phyloP scores from a whole-genome alignment of 768 basidiomycete genomes.

The Tulasnella sp. region DNA sequence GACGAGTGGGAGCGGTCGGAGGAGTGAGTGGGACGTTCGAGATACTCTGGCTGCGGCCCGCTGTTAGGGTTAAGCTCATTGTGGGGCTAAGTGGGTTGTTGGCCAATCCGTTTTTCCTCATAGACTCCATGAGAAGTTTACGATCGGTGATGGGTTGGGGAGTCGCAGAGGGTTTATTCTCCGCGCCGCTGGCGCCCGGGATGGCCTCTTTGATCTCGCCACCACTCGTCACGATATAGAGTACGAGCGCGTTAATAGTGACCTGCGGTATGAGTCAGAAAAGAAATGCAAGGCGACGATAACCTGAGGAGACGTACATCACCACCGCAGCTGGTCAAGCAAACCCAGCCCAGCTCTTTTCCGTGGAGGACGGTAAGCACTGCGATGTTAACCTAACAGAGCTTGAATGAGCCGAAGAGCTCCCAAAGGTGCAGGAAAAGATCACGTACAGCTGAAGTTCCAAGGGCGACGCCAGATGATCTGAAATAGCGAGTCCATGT shows the following conservation, averaged over 20 bases:
- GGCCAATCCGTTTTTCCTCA: not conserved
- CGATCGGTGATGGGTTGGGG: not conserved
- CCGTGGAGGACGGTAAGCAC: slow-evolving; percentile 42
- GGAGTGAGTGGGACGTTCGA: not conserved
- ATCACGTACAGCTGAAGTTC: slow-evolving; percentile 40
- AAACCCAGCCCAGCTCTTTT: slow-evolving; percentile 43
- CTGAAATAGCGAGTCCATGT: slow-evolving; percentile 24
- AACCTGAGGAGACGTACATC: slow-evolving; percentile 28
- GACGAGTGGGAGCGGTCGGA: not conserved
- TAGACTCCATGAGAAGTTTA: not conserved
- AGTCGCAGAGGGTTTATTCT: not conserved
- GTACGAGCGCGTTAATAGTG: slow-evolving; percentile 40
- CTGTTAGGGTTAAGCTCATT: not conserved
- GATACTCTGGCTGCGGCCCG: not conserved
- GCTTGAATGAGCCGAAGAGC: not conserved
- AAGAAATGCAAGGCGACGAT: not conserved
- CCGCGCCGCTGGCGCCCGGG: not conserved
- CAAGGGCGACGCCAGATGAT: slow-evolving; percentile 41
- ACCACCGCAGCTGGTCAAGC: slow-evolving; percentile 36
- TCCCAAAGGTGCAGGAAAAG: not conserved
- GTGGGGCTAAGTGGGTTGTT: not conserved
- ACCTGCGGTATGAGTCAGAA: slow-evolving; percentile 31
- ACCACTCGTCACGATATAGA: slow-evolving; percentile 41
- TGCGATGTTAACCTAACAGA: slow-evolving; percentile 35
- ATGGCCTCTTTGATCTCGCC: not conserved